Evolutionary conservation across 2,329 filamentous ascomycete species (phyloP).

Genomic region (Penicillium sp.): DNA sequence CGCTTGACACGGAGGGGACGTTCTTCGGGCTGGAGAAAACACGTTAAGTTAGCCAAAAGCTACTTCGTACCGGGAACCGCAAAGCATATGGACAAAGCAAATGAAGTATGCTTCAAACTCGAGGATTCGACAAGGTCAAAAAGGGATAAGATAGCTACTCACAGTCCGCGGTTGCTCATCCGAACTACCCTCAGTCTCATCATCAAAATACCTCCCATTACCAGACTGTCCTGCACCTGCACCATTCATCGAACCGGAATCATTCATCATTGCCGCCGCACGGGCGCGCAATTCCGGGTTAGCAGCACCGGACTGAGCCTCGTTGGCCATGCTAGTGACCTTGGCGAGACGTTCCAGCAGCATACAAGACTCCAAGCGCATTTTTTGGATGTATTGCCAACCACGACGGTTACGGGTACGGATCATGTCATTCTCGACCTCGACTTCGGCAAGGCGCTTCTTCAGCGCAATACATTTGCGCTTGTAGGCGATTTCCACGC

Average conservation of each 20-base stretch:
- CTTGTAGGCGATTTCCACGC: conserved; percentile 93
- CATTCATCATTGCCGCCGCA: conserved; percentile 34
- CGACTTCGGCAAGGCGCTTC: conserved; percentile 85
- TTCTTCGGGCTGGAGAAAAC: conserved; percentile 43
- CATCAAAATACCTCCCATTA: conserved; percentile 36
- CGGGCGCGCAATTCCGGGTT: conserved; percentile 40
- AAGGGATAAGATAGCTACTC: conserved; percentile 10
- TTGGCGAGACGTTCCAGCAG: conserved; percentile 43
- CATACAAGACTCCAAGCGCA: conserved; percentile 64
- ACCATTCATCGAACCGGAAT: conserved; percentile 25
- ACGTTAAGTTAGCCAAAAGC: not conserved
- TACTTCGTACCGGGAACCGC: not conserved
- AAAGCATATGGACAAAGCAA: not conserved
- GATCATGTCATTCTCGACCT: conserved; percentile 84
- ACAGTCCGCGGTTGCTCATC: conserved; percentile 47
- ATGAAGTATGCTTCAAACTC: not conserved
- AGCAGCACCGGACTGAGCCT: conserved; percentile 31
- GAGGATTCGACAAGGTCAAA: not conserved
- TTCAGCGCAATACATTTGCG: conserved; percentile 95
- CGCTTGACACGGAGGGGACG: conserved; percentile 47
- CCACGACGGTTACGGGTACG: conserved; percentile 76
- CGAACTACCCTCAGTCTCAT: conserved; percentile 46
- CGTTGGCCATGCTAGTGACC: conserved; percentile 44
- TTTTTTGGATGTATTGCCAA: conserved; percentile 83
- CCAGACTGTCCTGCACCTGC: conserved; percentile 11